phyloP scores from a whole-genome alignment of 768 basidiomycete species.

The Naganishia kalamii region DNA sequence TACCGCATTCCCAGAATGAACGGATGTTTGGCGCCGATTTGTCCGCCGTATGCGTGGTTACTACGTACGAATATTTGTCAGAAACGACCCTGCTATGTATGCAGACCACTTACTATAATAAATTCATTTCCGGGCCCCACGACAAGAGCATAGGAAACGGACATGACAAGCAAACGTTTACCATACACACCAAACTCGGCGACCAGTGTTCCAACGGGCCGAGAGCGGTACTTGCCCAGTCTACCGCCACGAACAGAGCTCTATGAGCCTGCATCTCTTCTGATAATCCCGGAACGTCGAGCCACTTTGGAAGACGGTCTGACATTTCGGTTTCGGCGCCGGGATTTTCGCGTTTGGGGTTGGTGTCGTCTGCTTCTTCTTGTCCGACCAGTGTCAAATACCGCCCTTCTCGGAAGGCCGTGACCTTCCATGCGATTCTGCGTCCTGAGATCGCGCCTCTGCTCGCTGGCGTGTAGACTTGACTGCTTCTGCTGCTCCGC shows the following conservation, averaged over 20 bases:
- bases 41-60: constrained; percentile 16
- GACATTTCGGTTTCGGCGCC: background rate
- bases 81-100: background rate
- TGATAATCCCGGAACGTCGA: background rate
- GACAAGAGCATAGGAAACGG: constrained; percentile 22
- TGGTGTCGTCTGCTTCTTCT: background rate
- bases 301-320: background rate
- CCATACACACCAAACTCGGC: constrained; percentile 6
- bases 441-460: background rate
- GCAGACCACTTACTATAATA: constrained; percentile 18
- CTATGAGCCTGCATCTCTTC: background rate
- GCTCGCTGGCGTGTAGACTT: background rate
- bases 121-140: constrained; percentile 14
- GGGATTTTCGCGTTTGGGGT: background rate
- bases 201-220: constrained; percentile 14
- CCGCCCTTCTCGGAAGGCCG: background rate
- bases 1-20: constrained; percentile 17
- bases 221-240: constrained; percentile 5
- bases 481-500: background rate
- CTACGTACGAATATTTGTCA: background rate
- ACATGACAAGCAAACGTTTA: constrained; percentile 13
- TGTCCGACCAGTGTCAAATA: background rate
- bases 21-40: constrained; percentile 21
- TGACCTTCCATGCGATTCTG: background rate
- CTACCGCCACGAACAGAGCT: background rate